Base-by-base conservation (phyloP, 768 basidiomycete genomes). In the Lactifluus volemus region DNA sequence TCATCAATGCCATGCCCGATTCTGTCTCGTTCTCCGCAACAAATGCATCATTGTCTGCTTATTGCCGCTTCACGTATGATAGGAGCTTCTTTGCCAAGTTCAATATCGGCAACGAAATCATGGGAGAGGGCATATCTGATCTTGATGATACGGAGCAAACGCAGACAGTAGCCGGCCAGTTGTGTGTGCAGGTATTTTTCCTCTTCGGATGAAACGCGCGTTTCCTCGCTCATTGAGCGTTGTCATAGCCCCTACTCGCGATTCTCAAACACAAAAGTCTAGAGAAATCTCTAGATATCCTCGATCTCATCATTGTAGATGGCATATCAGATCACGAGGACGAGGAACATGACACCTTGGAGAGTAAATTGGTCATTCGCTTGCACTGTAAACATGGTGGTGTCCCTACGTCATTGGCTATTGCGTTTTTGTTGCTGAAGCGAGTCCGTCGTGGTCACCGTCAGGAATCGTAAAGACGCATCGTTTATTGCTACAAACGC, bases 301-400 rank as follows among this genome's bases (percentile, higher is more conserved):
- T 89, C 68, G 89, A 90, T 66, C 69, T 93, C 53, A 81, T 83
- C 5, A 81, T 92, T 55, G 70, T 82, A 4, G 86, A 90, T 60
- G 77, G 74, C 45, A 79, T 77, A 8, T 65, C 71, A 14, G 69
- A 73, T 17, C 70, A 71, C 10, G 74, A 72, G 29, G 72, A 73
- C 11, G 80, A 80, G 25, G 80, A 80, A 19, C 67, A 70, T 10
- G 88, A 90, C 64, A 76, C 80, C 51, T 74, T 89, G 6, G 88
- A 91, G 71, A 87, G 84, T 67, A 85, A 79, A 67, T 74, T 92
- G 55, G 77, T 88, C 34, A 74, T 92, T 42, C 84, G 84, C 64
- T 71, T 92, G 53, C 79, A 89, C 67, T 93, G 91, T 71, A 92
- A 92, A 76, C 87, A 92, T 65, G 91, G 90, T 89, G 69, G 64